Evolutionary conservation across 2,329 filamentous ascomycete genomes (phyloP).

Genomic region (Ciborinia camelliae): DNA sequence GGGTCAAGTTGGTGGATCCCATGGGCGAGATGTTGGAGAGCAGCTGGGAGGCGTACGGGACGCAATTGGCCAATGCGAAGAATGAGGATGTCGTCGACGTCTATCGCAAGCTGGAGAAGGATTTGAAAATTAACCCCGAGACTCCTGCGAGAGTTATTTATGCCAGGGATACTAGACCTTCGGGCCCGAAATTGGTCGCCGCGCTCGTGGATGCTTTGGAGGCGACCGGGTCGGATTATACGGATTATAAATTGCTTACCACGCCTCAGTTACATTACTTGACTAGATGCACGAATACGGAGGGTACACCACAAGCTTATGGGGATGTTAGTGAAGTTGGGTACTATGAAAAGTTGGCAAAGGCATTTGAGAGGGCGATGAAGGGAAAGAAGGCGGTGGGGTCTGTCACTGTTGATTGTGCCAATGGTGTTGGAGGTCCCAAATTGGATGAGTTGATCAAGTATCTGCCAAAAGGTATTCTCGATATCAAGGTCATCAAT

Average conservation of each 20-base stretch:
- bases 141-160: slow-evolving; percentile 78
- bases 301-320: slow-evolving; percentile 82
- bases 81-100: slow-evolving; percentile 72
- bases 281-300: slow-evolving; percentile 89
- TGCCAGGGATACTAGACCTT: slow-evolving; percentile 89
- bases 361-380: slow-evolving; percentile 81
- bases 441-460: slow-evolving; percentile 87
- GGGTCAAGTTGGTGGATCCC: slow-evolving; percentile 93
- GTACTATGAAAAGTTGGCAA: slow-evolving; percentile 89
- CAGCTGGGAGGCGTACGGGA: slow-evolving; percentile 89
- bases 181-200: slow-evolving; percentile 76
- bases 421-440: slow-evolving; percentile 92
- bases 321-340: slow-evolving; percentile 85
- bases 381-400: slow-evolving; percentile 71
- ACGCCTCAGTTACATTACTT: slow-evolving; percentile 98
- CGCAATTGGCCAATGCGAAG: slow-evolving; percentile 79
- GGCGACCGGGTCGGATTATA: slow-evolving; percentile 68
- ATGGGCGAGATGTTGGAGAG: slow-evolving; percentile 98
- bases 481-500: slow-evolving; percentile 86
- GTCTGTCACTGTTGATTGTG: slow-evolving; percentile 82
- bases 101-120: slow-evolving; percentile 71
- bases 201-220: slow-evolving; percentile 77
- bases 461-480: slow-evolving; percentile 65
- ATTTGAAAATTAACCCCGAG: slow-evolving; percentile 71
- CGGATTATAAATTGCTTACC: slow-evolving; percentile 87